These are phyloP conservation scores for Acanthochlamys bracteata DNA, from an alignment of 106 monocot species.

Conservation along the genomic window DNA sequence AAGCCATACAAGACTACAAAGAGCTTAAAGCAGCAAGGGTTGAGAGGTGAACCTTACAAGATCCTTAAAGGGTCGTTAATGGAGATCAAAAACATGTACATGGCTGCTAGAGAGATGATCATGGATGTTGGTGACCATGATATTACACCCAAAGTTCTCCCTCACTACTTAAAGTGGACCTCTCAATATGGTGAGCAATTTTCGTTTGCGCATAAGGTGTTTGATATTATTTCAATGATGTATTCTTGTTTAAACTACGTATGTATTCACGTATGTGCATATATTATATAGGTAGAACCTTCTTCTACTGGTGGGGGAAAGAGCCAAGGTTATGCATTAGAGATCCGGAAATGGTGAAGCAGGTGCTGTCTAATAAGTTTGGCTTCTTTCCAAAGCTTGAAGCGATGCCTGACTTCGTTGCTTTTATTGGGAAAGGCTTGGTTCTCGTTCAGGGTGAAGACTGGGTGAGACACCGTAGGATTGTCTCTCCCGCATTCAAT, in stretches of 20 bases:
- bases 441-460: slow-evolving; percentile 29
- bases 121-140: slow-evolving; percentile 13
- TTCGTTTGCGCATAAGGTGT: background rate
- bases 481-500: slow-evolving; percentile 50
- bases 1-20: background rate
- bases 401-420: background rate
- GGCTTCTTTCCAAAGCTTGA: slow-evolving; percentile 35
- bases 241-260: background rate
- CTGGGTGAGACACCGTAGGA: slow-evolving; percentile 43
- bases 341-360: slow-evolving; percentile 37
- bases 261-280: background rate
- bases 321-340: slow-evolving; percentile 27
- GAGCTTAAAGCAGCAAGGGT: background rate
- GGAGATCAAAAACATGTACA: background rate
- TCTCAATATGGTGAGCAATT: slow-evolving; percentile 13
- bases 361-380: slow-evolving; percentile 45
- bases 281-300: slow-evolving; percentile 19
- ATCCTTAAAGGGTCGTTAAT: background rate
- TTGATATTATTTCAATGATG: background rate
- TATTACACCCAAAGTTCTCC: slow-evolving; percentile 11
- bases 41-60: background rate
- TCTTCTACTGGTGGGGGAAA: slow-evolving; percentile 35
- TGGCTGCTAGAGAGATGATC: background rate
- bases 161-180: slow-evolving; percentile 18
- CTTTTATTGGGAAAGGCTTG: slow-evolving; percentile 42